Evolutionary conservation across 1,284 basidiomycete genomes (phyloP).

Genomic region (Moesziomyces sp.): DNA sequence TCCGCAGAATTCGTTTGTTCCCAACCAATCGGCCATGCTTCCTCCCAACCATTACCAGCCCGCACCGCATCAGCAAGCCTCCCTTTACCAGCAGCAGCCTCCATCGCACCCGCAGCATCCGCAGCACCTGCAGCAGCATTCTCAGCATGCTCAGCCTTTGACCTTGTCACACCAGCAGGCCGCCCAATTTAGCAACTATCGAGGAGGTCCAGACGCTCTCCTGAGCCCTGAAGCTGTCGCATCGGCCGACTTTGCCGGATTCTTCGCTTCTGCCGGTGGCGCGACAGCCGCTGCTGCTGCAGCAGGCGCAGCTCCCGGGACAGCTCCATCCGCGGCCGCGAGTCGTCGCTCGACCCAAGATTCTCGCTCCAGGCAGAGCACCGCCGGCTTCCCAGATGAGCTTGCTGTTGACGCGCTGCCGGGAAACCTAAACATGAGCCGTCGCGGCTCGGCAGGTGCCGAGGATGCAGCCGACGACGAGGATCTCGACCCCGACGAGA

Average conservation of each 20-base stretch:
- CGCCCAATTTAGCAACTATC: constrained; percentile 34
- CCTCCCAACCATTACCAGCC: constrained; percentile 12
- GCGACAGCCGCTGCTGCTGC: constrained; percentile 4
- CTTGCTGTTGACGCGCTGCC: constrained; percentile 12
- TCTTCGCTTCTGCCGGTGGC: constrained; percentile 10
- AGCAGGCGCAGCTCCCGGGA: background rate
- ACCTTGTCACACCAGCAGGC: background rate
- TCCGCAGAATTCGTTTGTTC: constrained; percentile 15
- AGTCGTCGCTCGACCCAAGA: constrained; percentile 20
- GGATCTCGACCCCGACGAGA: constrained; percentile 61
- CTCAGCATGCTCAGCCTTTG: constrained; percentile 12
- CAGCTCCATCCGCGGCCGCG: background rate
- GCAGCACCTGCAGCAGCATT: constrained; percentile 29
- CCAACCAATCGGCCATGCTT: constrained; percentile 27
- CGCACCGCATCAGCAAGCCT: constrained; percentile 6
- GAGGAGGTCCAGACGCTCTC: constrained; percentile 19
- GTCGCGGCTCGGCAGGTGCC: constrained; percentile 53
- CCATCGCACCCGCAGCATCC: constrained; percentile 12
- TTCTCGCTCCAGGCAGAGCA: constrained; percentile 33
- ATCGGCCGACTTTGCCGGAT: constrained; percentile 30
- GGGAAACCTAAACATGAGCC: constrained; percentile 38
- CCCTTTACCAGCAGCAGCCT: constrained; percentile 14
- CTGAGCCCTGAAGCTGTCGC: constrained; percentile 28
- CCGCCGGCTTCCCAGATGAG: constrained; percentile 26
- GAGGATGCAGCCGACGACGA: constrained; percentile 45